Evolutionary conservation across 2,329 filamentous ascomycete genomes (phyloP).

Genomic region (Cladosporium sp.): DNA sequence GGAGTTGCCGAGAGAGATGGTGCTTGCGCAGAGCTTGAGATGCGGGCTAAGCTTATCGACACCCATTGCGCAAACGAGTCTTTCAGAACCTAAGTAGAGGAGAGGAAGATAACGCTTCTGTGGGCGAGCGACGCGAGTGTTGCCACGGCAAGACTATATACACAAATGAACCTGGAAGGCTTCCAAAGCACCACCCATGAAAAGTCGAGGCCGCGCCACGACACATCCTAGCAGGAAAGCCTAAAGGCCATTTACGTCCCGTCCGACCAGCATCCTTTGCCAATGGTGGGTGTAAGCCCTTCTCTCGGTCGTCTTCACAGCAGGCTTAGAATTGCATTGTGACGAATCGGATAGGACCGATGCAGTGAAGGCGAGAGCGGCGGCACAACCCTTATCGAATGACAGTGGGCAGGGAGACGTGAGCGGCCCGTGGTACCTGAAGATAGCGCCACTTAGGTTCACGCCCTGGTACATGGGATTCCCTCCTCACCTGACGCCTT

Average conservation of each 20-base stretch:
- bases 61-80: not conserved
- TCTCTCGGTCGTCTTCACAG: constrained; percentile 5
- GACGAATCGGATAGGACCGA: not conserved
- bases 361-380: not conserved
- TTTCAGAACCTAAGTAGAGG: not conserved
- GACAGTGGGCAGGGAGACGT: not conserved
- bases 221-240: not conserved
- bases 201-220: constrained; percentile 9
- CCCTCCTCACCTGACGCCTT: not conserved
- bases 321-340: not conserved
- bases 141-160: constrained; percentile 1
- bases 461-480: not conserved
- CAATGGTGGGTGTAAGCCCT: not conserved
- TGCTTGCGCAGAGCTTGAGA: constrained; percentile 38
- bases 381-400: not conserved
- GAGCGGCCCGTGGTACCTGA: not conserved
- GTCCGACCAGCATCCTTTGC: not conserved
- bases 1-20: constrained; percentile 62
- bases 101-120: not conserved
- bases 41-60: constrained; percentile 4
- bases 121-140: not conserved
- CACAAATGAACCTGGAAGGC: not conserved
- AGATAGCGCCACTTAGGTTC: not conserved
- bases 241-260: not conserved
- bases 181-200: not conserved